Conservation (phyloP, 352 stramenopile genomes). For the Phytophthora citricola region DNA sequence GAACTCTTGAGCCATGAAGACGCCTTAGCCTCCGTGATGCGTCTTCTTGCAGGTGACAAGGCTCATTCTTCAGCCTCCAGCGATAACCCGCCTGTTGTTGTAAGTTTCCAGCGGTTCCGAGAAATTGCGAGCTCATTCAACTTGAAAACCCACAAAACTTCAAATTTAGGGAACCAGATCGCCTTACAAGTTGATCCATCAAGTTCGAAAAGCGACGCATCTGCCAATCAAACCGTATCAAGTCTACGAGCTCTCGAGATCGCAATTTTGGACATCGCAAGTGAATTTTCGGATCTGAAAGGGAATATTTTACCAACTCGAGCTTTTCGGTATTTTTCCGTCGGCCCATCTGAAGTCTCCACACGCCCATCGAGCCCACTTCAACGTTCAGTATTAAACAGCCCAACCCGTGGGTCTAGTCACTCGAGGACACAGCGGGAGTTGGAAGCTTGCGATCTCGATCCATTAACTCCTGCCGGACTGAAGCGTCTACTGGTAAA, state of each 20-base stretch:
- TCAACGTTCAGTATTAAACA: conserved; percentile 5
- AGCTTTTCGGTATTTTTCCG: conserved; percentile 41
- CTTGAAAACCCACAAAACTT: not conserved
- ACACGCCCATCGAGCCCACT: conserved; percentile 1
- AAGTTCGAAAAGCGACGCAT: not conserved
- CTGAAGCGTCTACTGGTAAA: conserved; percentile 48
- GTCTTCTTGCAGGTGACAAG: conserved; percentile 14
- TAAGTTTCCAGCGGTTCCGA: conserved; percentile 34
- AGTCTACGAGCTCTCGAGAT: conserved; percentile 47
- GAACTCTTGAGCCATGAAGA: conserved; percentile 23
- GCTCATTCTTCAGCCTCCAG: not conserved
- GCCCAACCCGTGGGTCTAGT: not conserved
- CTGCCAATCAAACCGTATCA: conserved; percentile 10
- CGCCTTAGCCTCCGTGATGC: conserved; percentile 26
- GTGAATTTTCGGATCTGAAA: conserved; percentile 23
- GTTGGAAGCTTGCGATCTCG: conserved; percentile 19
- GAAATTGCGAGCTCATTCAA: conserved; percentile 14
- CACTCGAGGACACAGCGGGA: conserved; percentile 23
- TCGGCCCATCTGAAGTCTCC: not conserved
- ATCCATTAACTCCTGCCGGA: conserved; percentile 44
- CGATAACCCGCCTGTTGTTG: not conserved
- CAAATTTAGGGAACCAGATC: not conserved
- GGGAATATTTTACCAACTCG: conserved; percentile 31
- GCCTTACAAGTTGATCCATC: not conserved
- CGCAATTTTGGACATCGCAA: conserved; percentile 40